These are phyloP conservation scores for Lactarius indigo DNA, from an alignment of 768 basidiomycete genomes.

Conservation along the genomic window DNA sequence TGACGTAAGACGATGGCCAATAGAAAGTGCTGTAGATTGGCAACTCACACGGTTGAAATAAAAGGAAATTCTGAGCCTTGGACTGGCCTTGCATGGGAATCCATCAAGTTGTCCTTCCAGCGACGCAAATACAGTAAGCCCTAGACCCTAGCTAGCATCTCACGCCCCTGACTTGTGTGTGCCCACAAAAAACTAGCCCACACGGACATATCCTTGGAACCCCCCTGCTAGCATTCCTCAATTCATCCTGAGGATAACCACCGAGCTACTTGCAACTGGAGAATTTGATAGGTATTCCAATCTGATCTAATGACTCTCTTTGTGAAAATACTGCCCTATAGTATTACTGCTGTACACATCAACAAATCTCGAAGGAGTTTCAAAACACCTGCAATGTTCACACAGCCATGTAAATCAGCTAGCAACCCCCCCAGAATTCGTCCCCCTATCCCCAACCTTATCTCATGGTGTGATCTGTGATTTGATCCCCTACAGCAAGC, in stretches of 20 bases:
- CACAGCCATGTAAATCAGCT: constrained; percentile 93
- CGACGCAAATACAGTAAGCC: neutral
- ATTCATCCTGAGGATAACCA: neutral
- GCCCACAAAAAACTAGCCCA: neutral
- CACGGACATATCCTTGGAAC: neutral
- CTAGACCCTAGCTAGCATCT: neutral
- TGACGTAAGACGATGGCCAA: too few species aligned
- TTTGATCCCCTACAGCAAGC: constrained; percentile 62
- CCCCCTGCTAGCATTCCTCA: neutral
- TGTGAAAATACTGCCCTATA: neutral
- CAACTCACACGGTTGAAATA: neutral
- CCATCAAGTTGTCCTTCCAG: neutral
- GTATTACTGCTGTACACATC: neutral
- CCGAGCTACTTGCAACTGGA: neutral
- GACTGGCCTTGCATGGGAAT: neutral
- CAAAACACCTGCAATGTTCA: neutral
- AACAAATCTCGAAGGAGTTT: neutral
- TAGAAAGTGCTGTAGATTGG: neutral
- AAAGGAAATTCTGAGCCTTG: neutral
- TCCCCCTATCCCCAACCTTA: constrained; percentile 19
- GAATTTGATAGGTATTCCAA: neutral
- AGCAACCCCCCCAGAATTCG: constrained; percentile 93
- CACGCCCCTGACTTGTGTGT: neutral
- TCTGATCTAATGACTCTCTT: neutral
- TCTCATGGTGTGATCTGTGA: constrained; percentile 13